phyloP scores from a whole-genome alignment of 2,329 filamentous ascomycete genomes.

The Ophiosphaerella korrae region DNA sequence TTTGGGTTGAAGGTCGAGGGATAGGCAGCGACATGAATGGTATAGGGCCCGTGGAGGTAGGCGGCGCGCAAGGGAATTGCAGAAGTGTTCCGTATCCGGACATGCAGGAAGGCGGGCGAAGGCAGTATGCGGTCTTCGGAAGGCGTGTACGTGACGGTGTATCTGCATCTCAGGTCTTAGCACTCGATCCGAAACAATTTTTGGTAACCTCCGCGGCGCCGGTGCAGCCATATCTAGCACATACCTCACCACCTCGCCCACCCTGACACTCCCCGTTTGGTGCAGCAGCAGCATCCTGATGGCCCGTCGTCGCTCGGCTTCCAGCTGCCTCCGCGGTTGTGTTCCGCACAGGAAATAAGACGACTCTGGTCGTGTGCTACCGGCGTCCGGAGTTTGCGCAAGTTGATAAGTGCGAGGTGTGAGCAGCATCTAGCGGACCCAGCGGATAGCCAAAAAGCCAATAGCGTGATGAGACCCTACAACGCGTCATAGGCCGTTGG shows the following conservation, averaged over 20 bases:
- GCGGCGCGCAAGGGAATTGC: constrained; percentile 89
- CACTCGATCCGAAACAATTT: constrained; percentile 3
- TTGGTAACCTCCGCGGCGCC: constrained; percentile 8
- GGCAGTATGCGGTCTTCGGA: constrained; percentile 87
- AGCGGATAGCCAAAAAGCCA: constrained; percentile 18
- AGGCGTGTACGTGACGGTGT: constrained; percentile 89
- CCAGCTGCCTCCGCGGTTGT: constrained; percentile 40
- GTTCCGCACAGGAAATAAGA: constrained; percentile 41
- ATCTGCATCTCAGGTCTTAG: constrained; percentile 51
- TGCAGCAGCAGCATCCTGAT: constrained; percentile 82
- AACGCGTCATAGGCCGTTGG: constrained; percentile 20
- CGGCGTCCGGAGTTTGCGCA: constrained; percentile 44
- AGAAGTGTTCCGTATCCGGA: constrained; percentile 91
- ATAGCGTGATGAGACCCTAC: constrained; percentile 13
- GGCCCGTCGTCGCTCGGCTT: constrained; percentile 38
- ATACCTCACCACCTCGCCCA: constrained; percentile 91
- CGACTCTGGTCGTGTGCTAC: constrained; percentile 30
- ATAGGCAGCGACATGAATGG: constrained; percentile 83
- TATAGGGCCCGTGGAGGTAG: constrained; percentile 96
- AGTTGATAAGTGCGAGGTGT: constrained; percentile 48
- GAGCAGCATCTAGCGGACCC: constrained; percentile 36
- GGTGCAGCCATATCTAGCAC: constrained; percentile 7
- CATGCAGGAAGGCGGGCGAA: constrained; percentile 76
- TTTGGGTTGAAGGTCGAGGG: constrained; percentile 84
- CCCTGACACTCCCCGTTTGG: constrained; percentile 88